These are phyloP conservation scores for Fusarium nurragi DNA, from an alignment of 2,329 filamentous ascomycete genomes.

Conservation along the genomic window DNA sequence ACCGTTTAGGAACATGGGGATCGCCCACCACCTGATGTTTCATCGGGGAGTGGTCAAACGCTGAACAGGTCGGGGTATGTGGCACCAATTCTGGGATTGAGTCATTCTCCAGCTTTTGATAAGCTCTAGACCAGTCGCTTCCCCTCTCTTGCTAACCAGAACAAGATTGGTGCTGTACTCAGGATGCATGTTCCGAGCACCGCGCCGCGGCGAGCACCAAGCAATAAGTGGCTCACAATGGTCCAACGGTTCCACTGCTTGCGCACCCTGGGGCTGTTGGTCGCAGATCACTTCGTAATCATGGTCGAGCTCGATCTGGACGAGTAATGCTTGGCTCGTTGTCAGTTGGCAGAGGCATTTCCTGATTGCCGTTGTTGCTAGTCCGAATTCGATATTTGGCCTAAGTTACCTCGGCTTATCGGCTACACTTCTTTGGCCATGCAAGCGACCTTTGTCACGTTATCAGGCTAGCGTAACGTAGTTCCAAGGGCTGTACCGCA, in stretches of 20 bases:
- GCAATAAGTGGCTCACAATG: not conserved
- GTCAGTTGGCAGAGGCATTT: too few species aligned
- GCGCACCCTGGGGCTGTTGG: not conserved
- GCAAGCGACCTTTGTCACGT: too few species aligned
- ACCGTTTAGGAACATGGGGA: not conserved
- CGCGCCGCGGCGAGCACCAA: not conserved
- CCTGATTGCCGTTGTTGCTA: not conserved
- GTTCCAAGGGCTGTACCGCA: too few species aligned
- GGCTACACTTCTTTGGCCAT: not conserved
- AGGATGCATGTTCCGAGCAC: not conserved
- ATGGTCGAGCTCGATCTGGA: too few species aligned
- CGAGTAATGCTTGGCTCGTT: too few species aligned
- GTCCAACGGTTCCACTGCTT: slow-evolving; percentile 2
- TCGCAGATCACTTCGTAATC: not conserved
- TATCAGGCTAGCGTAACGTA: too few species aligned
- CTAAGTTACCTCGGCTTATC: not conserved
- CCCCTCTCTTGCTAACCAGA: slow-evolving; percentile 9
- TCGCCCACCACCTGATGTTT: slow-evolving; percentile 1
- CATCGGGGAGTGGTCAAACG: slow-evolving; percentile 7
- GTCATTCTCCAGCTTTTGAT: not conserved
- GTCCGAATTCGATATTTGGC: not conserved
- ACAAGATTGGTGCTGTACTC: not conserved
- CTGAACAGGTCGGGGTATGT: slow-evolving; percentile 10
- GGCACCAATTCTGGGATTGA: not conserved
- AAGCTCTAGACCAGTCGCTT: not conserved